A percentile compares a stretch with the other conserved stretches of the same genome.
phyloP scores from a whole-genome alignment of 2,329 filamentous ascomycete genomes.

The Fusarium solani-melongenae region DNA sequence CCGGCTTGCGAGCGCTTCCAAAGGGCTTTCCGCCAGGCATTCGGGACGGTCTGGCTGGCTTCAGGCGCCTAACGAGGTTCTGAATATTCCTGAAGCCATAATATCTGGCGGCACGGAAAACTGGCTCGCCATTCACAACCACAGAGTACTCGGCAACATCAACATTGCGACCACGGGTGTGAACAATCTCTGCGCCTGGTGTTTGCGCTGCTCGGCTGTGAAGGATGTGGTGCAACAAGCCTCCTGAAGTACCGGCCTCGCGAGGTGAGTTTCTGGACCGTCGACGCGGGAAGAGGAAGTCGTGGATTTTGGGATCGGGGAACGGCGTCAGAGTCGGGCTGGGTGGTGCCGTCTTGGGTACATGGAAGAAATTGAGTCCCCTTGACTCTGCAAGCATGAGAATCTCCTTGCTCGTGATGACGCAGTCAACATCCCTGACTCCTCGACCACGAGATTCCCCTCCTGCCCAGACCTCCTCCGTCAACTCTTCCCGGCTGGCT shows the following conservation, averaged over 20 bases:
- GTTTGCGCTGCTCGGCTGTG: slow-evolving; percentile 77
- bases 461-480: slow-evolving; percentile 77
- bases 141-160: slow-evolving; percentile 91
- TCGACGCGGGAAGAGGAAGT: slow-evolving; percentile 77
- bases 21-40: slow-evolving; percentile 80
- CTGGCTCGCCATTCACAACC: slow-evolving; percentile 63
- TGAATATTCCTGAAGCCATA: slow-evolving; percentile 99
- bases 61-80: slow-evolving; percentile 92
- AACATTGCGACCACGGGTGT: slow-evolving; percentile 82
- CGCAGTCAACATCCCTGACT: slow-evolving; percentile 93
- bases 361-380: slow-evolving; percentile 77
- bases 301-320: slow-evolving; percentile 76
- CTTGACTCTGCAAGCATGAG: slow-evolving; percentile 88
- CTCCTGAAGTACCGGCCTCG: slow-evolving; percentile 83
- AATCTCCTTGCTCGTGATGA: slow-evolving; percentile 96
- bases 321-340: slow-evolving; percentile 65
- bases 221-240: slow-evolving; percentile 88
- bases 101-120: slow-evolving; percentile 88
- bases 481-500: slow-evolving; percentile 92
- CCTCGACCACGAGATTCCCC: slow-evolving; percentile 61
- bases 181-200: slow-evolving; percentile 77
- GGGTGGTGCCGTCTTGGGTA: slow-evolving; percentile 70
- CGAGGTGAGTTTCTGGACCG: slow-evolving; percentile 57
- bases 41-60: slow-evolving; percentile 80
- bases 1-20: slow-evolving; percentile 64